phyloP scores from a whole-genome alignment of 192 early-diverging fungal species.

The Phycomyces blakesleeanus region DNA sequence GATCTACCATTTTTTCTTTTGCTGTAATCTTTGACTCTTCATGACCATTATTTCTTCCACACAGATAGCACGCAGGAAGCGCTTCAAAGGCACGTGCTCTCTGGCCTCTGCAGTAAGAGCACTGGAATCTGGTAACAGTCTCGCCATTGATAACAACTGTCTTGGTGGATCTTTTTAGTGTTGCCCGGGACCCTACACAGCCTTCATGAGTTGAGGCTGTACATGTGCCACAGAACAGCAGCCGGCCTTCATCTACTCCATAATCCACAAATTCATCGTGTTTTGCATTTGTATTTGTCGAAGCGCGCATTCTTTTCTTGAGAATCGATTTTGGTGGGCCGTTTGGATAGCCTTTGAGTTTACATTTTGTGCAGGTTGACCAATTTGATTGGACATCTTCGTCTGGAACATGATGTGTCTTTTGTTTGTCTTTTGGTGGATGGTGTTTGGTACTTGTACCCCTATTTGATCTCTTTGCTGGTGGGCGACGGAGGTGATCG shows the following conservation, averaged over 20 bases:
- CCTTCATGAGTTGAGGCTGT: background rate
- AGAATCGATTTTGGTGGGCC: slow-evolving; percentile 27
- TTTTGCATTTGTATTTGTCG: too few species aligned
- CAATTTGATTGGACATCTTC: too few species aligned
- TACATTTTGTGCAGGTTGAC: slow-evolving; percentile 31
- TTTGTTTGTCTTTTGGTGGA: too few species aligned
- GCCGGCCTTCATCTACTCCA: background rate
- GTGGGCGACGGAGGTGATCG: too few species aligned
- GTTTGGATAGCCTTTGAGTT: slow-evolving; percentile 33
- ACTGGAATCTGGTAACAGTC: slow-evolving; percentile 20
- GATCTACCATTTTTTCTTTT: background rate
- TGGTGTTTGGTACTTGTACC: too few species aligned
- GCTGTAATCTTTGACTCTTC: background rate
- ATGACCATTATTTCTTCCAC: background rate
- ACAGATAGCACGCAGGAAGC: background rate
- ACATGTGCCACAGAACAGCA: background rate
- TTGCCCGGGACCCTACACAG: background rate
- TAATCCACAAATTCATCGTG: too few species aligned
- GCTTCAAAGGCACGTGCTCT: background rate
- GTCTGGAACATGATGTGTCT: too few species aligned
- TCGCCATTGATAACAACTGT: background rate
- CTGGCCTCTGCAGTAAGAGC: background rate
- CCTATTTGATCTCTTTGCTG: too few species aligned
- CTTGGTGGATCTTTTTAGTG: background rate
- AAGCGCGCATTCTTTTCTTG: background rate